A percentile compares a stretch with the other conserved stretches of the same genome.
phyloP scores from a whole-genome alignment of 2,329 filamentous ascomycete genomes.

The Biscogniauxia mediterranea region DNA sequence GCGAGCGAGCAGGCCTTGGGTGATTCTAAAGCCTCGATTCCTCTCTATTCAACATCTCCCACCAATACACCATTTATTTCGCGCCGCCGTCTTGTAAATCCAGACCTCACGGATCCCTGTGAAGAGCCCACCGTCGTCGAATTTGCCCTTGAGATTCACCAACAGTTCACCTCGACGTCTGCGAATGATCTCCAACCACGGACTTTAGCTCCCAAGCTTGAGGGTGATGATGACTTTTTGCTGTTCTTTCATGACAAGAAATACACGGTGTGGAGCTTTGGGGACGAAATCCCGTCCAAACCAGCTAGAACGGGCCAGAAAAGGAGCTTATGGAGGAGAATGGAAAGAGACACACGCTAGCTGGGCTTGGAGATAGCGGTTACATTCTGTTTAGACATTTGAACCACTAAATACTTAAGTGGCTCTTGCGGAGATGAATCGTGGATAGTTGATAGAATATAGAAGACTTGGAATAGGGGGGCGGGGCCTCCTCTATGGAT shows the following conservation, averaged over 20 bases:
- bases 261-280: conserved; percentile 30
- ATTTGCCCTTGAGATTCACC: conserved; percentile 19
- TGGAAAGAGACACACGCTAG: neutral
- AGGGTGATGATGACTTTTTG: conserved; percentile 31
- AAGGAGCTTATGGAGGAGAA: neutral
- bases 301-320: neutral
- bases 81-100: conserved; percentile 3
- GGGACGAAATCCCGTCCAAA: conserved; percentile 20
- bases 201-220: conserved; percentile 12
- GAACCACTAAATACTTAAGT: too few species aligned
- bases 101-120: neutral
- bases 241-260: conserved; percentile 26
- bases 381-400: too few species aligned
- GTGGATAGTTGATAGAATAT: too few species aligned
- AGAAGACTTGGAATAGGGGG: too few species aligned
- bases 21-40: conserved; percentile 5
- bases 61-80: conserved; percentile 3
- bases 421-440: too few species aligned
- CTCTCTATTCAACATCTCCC: conserved; percentile 14
- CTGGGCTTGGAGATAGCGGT: neutral
- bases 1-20: neutral
- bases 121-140: conserved; percentile 6
- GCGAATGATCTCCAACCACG: conserved; percentile 11
- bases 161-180: neutral
- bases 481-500: too few species aligned